A percentile compares a stretch with the other conserved stretches of the same genome.
Evolutionary conservation across 2,329 filamentous ascomycete genomes (phyloP).

Genomic region (Hirsutella rhossiliensis): DNA sequence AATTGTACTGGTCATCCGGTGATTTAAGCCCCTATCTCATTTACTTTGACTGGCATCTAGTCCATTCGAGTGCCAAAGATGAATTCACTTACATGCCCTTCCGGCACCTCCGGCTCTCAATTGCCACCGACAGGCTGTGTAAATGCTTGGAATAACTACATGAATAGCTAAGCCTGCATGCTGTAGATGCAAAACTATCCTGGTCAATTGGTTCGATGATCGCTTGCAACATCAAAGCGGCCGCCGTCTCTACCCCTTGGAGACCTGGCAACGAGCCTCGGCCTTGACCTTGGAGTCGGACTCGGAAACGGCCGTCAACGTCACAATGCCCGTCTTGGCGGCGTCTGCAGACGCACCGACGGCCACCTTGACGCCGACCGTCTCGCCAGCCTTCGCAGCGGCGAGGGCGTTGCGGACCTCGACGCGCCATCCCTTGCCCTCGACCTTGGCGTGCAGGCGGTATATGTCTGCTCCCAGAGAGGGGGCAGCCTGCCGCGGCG

Average conservation of each 20-base stretch:
- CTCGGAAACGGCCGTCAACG: slow-evolving; percentile 31
- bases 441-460: slow-evolving; percentile 29
- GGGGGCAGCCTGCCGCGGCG: slow-evolving; percentile 22
- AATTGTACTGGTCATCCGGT: no score
- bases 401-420: slow-evolving; percentile 28
- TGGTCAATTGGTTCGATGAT: no score
- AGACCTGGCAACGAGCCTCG: slow-evolving; percentile 19
- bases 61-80: no score
- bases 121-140: no score
- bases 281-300: slow-evolving; percentile 20
- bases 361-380: slow-evolving; percentile 26
- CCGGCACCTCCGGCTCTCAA: no score
- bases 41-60: no score
- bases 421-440: slow-evolving; percentile 32
- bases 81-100: no score
- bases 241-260: slow-evolving; percentile 6
- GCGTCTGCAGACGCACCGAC: slow-evolving; percentile 22
- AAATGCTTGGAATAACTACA: no score
- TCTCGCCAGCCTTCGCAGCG: slow-evolving; percentile 26
- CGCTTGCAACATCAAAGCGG: no score
- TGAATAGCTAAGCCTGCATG: no score
- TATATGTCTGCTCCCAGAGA: slow-evolving; percentile 34
- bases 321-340: slow-evolving; percentile 24
- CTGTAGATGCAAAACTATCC: no score
- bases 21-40: no score